phyloP scores from a whole-genome alignment of 306 rosid species.

The Morella rubra region DNA sequence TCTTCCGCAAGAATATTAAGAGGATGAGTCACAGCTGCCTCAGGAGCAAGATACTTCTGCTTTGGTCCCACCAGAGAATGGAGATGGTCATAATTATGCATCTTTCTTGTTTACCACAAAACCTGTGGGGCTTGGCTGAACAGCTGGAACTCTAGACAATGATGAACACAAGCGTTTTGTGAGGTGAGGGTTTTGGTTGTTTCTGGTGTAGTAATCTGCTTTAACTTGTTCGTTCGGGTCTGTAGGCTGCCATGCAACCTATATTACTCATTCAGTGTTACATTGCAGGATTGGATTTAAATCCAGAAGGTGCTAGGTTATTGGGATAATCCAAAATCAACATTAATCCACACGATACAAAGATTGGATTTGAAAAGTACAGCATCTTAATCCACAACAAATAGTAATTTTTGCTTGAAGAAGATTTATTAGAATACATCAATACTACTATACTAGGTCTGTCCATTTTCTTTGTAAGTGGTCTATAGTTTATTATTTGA shows the following conservation, averaged over 20 bases:
- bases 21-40: constrained; percentile 45
- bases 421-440: not conserved
- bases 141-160: constrained; percentile 50
- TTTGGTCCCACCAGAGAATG: constrained; percentile 35
- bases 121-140: constrained; percentile 54
- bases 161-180: constrained; percentile 73
- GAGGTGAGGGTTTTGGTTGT: constrained; percentile 45
- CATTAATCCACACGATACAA: too few relatives aligned
- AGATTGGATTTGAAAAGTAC: not conserved
- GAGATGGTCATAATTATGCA: constrained; percentile 41
- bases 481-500: not conserved
- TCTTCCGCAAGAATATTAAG: constrained; percentile 66
- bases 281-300: too few relatives aligned
- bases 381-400: not conserved
- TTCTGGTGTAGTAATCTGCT: not conserved
- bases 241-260: too few relatives aligned
- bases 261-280: too few relatives aligned
- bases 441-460: not conserved
- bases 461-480: not conserved
- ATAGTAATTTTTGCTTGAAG: constrained; percentile 5
- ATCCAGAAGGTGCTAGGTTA: too few relatives aligned
- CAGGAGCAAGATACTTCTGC: constrained; percentile 28
- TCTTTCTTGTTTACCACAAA: constrained; percentile 47
- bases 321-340: too few relatives aligned
- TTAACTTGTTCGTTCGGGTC: too few relatives aligned